A percentile compares a stretch with the other conserved stretches of the same genome.
Conservation (phyloP, 2,329 filamentous ascomycete genomes). For the Colletotrichum sansevieriae region DNA sequence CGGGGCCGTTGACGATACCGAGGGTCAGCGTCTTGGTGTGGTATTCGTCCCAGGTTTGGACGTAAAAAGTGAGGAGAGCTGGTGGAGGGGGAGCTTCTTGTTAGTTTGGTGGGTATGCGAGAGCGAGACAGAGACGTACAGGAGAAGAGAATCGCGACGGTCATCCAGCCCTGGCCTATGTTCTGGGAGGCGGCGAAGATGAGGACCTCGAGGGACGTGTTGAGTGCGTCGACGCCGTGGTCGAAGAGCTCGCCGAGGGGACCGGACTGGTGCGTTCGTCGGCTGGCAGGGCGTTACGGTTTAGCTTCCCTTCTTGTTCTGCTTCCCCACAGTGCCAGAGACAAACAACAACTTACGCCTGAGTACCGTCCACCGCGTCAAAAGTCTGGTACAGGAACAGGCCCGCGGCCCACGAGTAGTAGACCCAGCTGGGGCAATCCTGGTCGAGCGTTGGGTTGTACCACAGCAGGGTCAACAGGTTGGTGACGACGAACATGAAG, state of each 20-base stretch:
- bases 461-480: conserved; percentile 93
- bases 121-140: conserved; percentile 63
- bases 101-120: background rate
- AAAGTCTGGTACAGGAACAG: conserved; percentile 98
- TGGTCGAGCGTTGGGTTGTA: conserved; percentile 95
- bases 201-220: conserved; percentile 93
- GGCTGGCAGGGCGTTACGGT: conserved; percentile 58
- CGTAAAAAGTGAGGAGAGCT: conserved; percentile 95
- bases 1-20: conserved; percentile 91
- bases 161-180: conserved; percentile 92
- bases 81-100: conserved; percentile 26
- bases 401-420: conserved; percentile 89
- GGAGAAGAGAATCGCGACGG: conserved; percentile 85
- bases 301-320: conserved; percentile 20
- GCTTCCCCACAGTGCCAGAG: too few species aligned
- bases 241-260: conserved; percentile 97
- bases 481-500: conserved; percentile 89
- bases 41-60: conserved; percentile 99
- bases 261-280: conserved; percentile 91
- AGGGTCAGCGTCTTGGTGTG: conserved; percentile 96
- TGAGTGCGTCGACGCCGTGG: conserved; percentile 96
- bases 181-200: conserved; percentile 95
- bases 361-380: conserved; percentile 94
- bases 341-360: conserved; percentile 75
- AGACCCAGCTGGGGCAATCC: conserved; percentile 96